Evolutionary conservation across 768 basidiomycete genomes (phyloP), one percentile per base, ranked within the genome.

Genomic region (Hygrophorus russula): DNA sequence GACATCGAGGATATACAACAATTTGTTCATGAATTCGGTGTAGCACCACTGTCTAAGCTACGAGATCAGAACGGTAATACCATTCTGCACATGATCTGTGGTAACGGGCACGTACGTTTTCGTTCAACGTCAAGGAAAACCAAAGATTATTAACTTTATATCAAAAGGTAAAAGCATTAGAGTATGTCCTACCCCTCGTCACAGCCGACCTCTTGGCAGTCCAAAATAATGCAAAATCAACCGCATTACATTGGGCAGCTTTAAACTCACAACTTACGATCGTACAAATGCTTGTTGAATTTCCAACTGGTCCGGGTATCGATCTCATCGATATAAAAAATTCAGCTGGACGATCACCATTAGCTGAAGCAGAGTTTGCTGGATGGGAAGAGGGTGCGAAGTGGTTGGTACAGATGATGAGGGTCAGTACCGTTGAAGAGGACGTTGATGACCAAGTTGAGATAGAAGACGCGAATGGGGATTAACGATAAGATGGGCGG

Each of bases 21-120:
- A 2, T 93, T 85, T 49, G 63, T 85, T 19, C 59, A 69, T 15
- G 63, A 66, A 30, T 82, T 78, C 57, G 80, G 84, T 8, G 45
- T 62, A 1, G 63, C 63, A 4, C 45, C 70, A 0, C 62, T 88
- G 10, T 60, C 61, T 31, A 55, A 59, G 30, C 61, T 78, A 10
- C 73, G 68, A 33, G 92, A 94, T 63, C 80, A 80, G 34, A 75
- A 84, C 55, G 81, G 75, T 31, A 96, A 91, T 65, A 78, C 74
- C 2, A 64, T 80, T 32, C 64, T 96, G 31, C 92, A 96, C 59
- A 94, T 94, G 91, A 69, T 74, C 11, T 79, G 76, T 45, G 92
- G 74, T 1, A 97, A 97, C 61, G 92, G 92, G 0, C 92, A 96
- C 68, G 52, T 67, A 64, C 88, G 92, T 93, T n/a, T n/a, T n/a